Base-by-base conservation (phyloP, 192 early-diverging fungal species). In the Dispira parvispora region DNA sequence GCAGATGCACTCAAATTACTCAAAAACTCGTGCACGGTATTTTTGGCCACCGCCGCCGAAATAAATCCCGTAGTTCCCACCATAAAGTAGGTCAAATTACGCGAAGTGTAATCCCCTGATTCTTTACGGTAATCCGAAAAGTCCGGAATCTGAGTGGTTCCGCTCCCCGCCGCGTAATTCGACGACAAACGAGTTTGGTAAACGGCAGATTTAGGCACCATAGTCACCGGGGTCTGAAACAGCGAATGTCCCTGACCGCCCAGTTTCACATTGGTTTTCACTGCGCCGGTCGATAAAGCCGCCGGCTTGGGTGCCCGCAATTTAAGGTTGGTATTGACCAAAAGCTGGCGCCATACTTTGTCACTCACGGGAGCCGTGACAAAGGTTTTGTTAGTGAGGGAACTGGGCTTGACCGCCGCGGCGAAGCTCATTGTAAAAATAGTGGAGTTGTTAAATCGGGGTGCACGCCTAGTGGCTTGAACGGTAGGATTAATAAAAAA, bases 1-100 rank as follows among this genome's bases (percentile, higher is more conserved):
- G 92, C 92, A n/a, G 95, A 95, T 25, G 95, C 92, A 58, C 88
- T 79, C 82, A 98, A 77, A 78, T 87, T 89, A 64, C 82, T 74
- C 62, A 97, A 68, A 63, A 81, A 83, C 9, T 72, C 76, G 45
- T 85, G 84, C 49, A 94, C 90, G 20, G 90, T 85, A 69, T 88
- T 87, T 79, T 98, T 93, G 64, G 87, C 88, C 46, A 85, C 88
- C 13, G 81, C 78, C 54, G 92, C 88, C 61, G 83, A 76, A 43
- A 98, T 72, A 25, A 86, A 78, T 55, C 88, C 87, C 43, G 88
- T 90, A 56, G 88, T 82, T 16, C 95, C 95, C 23, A 98, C 81
- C 87, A 98, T 87, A 69, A 91, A 85, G 77, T 98, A 98, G 62
- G 92, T 81, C 68, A 89, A 85, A 43, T 79, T 77, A 50, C 88